Conservation (phyloP, 441 rosid genomes). For the Bocquillonia castaneifolia region DNA sequence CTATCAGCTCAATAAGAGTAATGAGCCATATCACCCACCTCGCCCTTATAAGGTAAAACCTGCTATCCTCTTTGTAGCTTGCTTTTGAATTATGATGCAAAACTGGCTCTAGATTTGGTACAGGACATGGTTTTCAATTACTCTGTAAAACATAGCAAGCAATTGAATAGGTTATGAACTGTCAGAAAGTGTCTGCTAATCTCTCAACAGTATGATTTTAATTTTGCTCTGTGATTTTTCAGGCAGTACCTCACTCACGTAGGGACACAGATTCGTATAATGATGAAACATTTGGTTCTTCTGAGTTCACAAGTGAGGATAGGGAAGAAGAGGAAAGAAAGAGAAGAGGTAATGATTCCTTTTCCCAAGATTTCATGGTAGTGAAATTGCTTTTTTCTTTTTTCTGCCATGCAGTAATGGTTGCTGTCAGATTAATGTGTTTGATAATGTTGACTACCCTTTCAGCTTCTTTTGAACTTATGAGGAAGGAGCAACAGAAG, state of each 20-base stretch:
- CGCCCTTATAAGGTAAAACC: slow-evolving; percentile 82
- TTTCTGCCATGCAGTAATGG: slow-evolving; percentile 8
- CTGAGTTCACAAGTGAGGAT: slow-evolving; percentile 68
- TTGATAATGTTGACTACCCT: slow-evolving; percentile 20
- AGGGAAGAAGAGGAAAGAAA: slow-evolving; percentile 95
- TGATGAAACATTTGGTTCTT: slow-evolving; percentile 96
- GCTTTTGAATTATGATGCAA: background rate
- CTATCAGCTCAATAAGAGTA: slow-evolving; percentile 53
- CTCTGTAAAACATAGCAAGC: background rate
- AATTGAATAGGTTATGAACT: slow-evolving; percentile 1
- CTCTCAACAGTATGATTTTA: background rate
- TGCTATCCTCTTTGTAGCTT: slow-evolving; percentile 15
- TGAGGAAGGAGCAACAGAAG: slow-evolving; percentile 94
- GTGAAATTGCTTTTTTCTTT: background rate
- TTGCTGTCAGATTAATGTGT: slow-evolving; percentile 5
- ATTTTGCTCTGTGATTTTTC: slow-evolving; percentile 25
- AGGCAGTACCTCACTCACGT: slow-evolving; percentile 72
- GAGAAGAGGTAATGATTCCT: slow-evolving; percentile 68
- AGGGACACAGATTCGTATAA: slow-evolving; percentile 70
- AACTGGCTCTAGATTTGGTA: slow-evolving; percentile 6
- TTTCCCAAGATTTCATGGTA: slow-evolving; percentile 14
- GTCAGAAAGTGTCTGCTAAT: background rate
- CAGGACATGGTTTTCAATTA: slow-evolving; percentile 3
- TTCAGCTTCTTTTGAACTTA: slow-evolving; percentile 84
- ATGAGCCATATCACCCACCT: slow-evolving; percentile 94